Base-by-base conservation (phyloP, 129 eudicot species). In the Tanacetum coccineum region DNA sequence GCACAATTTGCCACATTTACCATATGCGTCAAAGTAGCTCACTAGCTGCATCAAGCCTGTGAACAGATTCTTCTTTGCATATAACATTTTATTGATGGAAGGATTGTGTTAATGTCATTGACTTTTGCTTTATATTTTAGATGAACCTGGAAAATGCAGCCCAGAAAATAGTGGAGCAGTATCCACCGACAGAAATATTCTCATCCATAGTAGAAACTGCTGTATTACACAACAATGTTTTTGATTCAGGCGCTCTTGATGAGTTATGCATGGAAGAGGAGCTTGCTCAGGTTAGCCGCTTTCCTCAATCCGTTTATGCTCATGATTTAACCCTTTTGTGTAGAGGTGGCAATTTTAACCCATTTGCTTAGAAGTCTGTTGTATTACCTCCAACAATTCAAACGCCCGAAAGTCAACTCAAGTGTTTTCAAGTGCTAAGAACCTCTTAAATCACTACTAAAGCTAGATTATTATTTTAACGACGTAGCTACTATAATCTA, bases 121-220 rank as follows among this genome's bases (percentile, higher is more conserved):
- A 13, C 46, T 19, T 49, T 40, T 72, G 62, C 30, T 51, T 62
- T 54, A 10, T 63, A 17, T 44, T 10, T 67, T 78, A 82, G 95
- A 68, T 74, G 87, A 79, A 81, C 59, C 83, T 87, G 30, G 85
- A 75, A 69, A 74, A 82, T 42, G 87, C 76, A 45, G 88, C 83
- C 63, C 88, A 79, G 80, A 81, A 80, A 64, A 83, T 94, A 17
- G 80, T 74, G 66, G 71, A 80, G 7, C 81, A 74, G 32, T 81
- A 80, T 56, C 82, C 93, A 9, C 79, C 97, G 30, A 15, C 19
- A 32, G 95, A 94, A 68, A 73, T 94, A 74, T 83, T 94, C 56
- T 82, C 87, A 14, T 83, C 99, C 26, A 26, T 87, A 39, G 93
- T 80, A 15, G 83, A 82, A 71, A 79, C 82, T 64, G 85, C 79